Evolutionary conservation across 2,329 filamentous ascomycete genomes (phyloP), one percentile per base, ranked within the genome.

Genomic region (Penicillium sp.): DNA sequence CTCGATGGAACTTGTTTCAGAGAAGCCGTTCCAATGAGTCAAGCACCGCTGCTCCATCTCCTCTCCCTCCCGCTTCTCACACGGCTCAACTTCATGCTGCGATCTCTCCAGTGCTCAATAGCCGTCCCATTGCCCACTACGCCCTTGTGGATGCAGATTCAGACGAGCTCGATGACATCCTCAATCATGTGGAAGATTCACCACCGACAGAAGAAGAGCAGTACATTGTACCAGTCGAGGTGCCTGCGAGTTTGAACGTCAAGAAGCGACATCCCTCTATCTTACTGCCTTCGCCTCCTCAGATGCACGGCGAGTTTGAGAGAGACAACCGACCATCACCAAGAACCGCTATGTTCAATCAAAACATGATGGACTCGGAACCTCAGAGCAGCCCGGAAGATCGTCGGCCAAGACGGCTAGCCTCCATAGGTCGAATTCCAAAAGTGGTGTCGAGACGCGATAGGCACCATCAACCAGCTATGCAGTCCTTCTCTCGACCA

Each of bases 351-450:
- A 73, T 76, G 58, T 75, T 78, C 37, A 73, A 73, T 42, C 73
- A 68, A 46, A 70, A 75, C 49, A 56, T 66, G 7, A 58, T 60
- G 56, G 46, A 53, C 8, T 16, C 58, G 13, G 65, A 61, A 16
- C 58, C 62, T 26, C 63, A 73, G 11, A 55, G 45, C 6, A 67
- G 49, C 51, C 56, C 56, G 25, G 52, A 73, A 65, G 58, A 71
- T 37, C 76, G 77, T 40, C 79, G 78, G 10, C 85, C 85, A 10
- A 91, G 87, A 71, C 85, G 93, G 58, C 80, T 96, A 19, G 87
- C 88, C 30, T 92, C 94, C 67, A 88, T 97, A 51, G 93, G 93
- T 8, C 87, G 93, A 16, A 97, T 97, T 55, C 93, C 93, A 8
- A 88, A 87, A 69, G 92, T 97, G 4, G 82, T 94, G 33, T 91